Evolutionary conservation across 1,284 basidiomycete species (phyloP).

Genomic region (Cryptococcus amylolentus): DNA sequence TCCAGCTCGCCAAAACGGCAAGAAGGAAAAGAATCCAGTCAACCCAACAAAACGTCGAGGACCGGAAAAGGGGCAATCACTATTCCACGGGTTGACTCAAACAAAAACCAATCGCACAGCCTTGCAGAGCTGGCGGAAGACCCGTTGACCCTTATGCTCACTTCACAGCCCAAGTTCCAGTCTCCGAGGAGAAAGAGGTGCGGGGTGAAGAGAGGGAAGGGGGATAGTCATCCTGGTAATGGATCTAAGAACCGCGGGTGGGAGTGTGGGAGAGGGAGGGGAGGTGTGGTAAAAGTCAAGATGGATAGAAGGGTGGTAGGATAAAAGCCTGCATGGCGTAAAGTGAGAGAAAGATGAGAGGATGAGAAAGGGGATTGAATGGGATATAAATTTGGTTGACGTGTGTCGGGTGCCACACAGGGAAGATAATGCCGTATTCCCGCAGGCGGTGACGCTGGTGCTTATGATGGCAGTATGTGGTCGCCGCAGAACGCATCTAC

Average conservation of each 20-base stretch:
- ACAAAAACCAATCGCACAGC: constrained; percentile 48
- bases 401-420: not conserved
- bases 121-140: constrained; percentile 46
- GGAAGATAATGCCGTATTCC: not conserved
- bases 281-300: not conserved
- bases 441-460: not conserved
- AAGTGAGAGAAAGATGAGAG: constrained; percentile 4
- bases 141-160: constrained; percentile 12
- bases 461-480: not conserved
- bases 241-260: constrained; percentile 51
- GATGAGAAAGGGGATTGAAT: constrained; percentile 1
- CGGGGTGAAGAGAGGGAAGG: constrained; percentile 16
- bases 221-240: constrained; percentile 41
- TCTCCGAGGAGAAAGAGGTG: constrained; percentile 1
- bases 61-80: constrained; percentile 6
- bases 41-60: not conserved
- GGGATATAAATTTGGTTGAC: constrained; percentile 1
- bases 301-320: constrained; percentile 6
- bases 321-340: constrained; percentile 13
- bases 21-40: constrained; percentile 3
- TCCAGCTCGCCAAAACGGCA: constrained; percentile 17
- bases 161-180: not conserved
- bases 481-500: not conserved
- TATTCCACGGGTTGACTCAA: constrained; percentile 52
- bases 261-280: constrained; percentile 5